Conservation (phyloP, 2,329 filamentous ascomycete genomes). For the Beauveria medogensis region DNA sequence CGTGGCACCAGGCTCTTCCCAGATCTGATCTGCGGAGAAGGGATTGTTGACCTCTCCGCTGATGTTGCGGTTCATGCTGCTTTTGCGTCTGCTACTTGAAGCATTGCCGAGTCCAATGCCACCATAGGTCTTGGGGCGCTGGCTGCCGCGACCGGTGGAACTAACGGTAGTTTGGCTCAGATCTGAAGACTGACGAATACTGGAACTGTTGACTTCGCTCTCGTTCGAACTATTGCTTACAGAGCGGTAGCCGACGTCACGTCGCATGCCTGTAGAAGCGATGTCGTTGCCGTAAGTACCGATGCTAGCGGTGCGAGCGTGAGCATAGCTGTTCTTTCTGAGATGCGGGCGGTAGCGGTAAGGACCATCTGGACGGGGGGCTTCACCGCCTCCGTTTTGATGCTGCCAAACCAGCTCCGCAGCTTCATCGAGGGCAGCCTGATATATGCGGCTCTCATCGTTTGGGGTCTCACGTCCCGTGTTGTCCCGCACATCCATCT, state of each 20-base stretch:
- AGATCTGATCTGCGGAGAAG: conserved; percentile 74
- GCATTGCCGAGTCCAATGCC: conserved; percentile 29
- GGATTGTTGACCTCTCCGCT: conserved; percentile 59
- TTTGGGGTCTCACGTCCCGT: conserved; percentile 24
- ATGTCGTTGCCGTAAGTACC: conserved; percentile 41
- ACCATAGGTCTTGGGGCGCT: conserved; percentile 33
- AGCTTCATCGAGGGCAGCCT: conserved; percentile 67
- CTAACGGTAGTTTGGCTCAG: conserved; percentile 4
- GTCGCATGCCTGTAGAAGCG: conserved; percentile 37
- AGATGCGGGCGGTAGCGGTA: conserved; percentile 62
- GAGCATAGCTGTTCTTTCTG: conserved; percentile 62
- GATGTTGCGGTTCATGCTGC: conserved; percentile 60
- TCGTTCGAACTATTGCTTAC: conserved; percentile 45
- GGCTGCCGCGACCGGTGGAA: conserved; percentile 14
- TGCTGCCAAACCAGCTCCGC: conserved; percentile 74
- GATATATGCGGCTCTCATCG: conserved; percentile 57
- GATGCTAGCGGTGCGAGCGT: conserved; percentile 54
- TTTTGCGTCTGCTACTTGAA: conserved; percentile 45
- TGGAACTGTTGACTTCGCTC: conserved; percentile 31
- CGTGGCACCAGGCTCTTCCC: conserved; percentile 67
- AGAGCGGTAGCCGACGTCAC: conserved; percentile 35
- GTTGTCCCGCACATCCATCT: conserved; percentile 52
- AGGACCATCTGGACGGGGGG: conserved; percentile 52
- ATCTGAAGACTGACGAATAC: conserved; percentile 16
- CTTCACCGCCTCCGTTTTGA: conserved; percentile 46